Base-by-base conservation (phyloP, 169 alveolate species). In the Plasmodium vivax region DNA sequence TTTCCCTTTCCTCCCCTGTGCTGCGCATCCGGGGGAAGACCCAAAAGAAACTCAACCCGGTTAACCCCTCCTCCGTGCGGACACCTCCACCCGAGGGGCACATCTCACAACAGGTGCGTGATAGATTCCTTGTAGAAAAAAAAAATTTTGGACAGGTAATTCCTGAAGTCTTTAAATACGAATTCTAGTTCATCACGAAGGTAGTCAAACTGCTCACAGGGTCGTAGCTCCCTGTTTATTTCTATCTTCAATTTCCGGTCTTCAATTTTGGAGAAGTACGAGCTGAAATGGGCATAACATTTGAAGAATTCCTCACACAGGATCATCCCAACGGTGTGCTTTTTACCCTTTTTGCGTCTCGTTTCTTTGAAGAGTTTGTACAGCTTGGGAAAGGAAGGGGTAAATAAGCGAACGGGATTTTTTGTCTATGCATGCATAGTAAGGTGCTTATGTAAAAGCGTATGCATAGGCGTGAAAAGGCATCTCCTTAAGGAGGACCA, bases 101-200 rank as follows among this genome's bases (percentile, higher is more conserved):
- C 16, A 68, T 9, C 0, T 68, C 68, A 82, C 73, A 43, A 30
- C 36, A 82, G 41, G 43, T 27, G 14, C 47, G 54, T 41, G 14
- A 77, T 51, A 36, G 93, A 77, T 79, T 87, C 87, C 68, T 87
- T 87, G 81, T 51, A 87, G 32, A 47, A 87, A 19, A 54, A 87
- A 34, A 87, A 74, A 19, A 87, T 87, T 41, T 87, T 75, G 32
- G 87, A 87, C 72, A 87, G 45, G 81, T 75, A 75, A 34, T 54
- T 87, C 47, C 85, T 87, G 47, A 87, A 75, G 81, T 87, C 87
- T 30, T 87, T 54, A 30, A 87, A 87, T 77, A 87, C 45, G 32
- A 87, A 87, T 54, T 45, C 80, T 3, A 41, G 4, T 9, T 87
- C 54, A 27, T 51, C 47, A 87, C 68, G 72, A 58, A 56, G 27